Percentiles rank a stretch among this genome's conserved stretches.
Evolutionary conservation across 768 basidiomycete genomes (phyloP).

Genomic region (Fibroporia radiculosa): DNA sequence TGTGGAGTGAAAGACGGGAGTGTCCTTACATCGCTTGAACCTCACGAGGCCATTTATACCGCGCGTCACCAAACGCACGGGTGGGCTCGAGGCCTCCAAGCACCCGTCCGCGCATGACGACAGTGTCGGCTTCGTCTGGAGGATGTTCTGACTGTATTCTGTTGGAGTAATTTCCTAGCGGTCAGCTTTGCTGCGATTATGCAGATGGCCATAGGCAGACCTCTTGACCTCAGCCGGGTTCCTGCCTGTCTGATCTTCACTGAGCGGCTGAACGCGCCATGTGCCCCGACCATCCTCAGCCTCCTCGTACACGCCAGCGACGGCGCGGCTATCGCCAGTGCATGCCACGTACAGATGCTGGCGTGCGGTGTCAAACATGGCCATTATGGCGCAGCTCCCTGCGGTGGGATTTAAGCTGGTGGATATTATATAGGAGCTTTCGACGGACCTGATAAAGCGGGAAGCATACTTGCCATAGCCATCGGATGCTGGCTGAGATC

Average conservation of each 20-base stretch:
- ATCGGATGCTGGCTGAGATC: conserved; percentile 68
- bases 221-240: conserved; percentile 79
- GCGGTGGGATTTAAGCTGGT: conserved; percentile 1
- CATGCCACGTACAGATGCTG: conserved; percentile 84
- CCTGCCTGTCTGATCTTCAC: conserved; percentile 93
- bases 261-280: conserved; percentile 93
- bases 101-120: conserved; percentile 75
- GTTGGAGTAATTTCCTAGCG: no score
- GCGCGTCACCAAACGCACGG: conserved; percentile 82
- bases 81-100: conserved; percentile 84
- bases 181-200: no score
- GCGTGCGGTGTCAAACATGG: conserved; percentile 78
- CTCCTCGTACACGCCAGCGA: conserved; percentile 87
- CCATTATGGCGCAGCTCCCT: conserved; percentile 90
- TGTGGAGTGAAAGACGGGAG: neutral
- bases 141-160: conserved; percentile 85
- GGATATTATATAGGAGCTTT: neutral
- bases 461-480: conserved; percentile 63
- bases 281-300: conserved; percentile 53
- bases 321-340: conserved; percentile 91
- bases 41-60: conserved; percentile 79
- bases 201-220: no score
- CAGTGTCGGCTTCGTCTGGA: conserved; percentile 57
- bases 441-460: conserved; percentile 66
- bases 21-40: conserved; percentile 56